Percentiles rank a stretch among this genome's conserved stretches.
These are phyloP conservation scores for Candida wancherniae DNA, from an alignment of 805 yeast species.

Conservation along the genomic window DNA sequence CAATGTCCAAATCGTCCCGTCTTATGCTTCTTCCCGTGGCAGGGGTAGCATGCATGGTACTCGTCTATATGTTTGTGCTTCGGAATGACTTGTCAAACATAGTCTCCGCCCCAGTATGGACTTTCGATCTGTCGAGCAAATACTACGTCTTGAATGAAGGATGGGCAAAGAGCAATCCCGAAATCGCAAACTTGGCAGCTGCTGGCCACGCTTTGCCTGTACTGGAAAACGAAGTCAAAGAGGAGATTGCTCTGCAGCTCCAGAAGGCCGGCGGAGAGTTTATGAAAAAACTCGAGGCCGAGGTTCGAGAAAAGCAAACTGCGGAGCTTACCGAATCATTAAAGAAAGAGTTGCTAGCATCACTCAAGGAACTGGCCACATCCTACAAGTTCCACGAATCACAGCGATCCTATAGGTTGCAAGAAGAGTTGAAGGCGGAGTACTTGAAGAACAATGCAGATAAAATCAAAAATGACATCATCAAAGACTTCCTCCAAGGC, in stretches of 20 bases:
- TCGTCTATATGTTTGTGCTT: no score
- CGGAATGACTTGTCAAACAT: no score
- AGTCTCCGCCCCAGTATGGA: constrained; percentile 6
- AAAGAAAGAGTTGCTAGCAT: constrained; percentile 1
- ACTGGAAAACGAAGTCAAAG: constrained; percentile 2
- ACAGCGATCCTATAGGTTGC: constrained; percentile 2
- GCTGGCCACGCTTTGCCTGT: constrained; percentile 1
- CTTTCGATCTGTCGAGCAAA: constrained; percentile 1
- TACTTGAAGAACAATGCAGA: constrained; percentile 7
- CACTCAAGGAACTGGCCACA: constrained; percentile 1
- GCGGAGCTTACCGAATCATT: constrained; percentile 1
- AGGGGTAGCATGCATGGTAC: no score
- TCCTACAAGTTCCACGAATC: not conserved
- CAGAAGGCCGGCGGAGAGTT: not conserved
- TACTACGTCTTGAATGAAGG: constrained; percentile 10
- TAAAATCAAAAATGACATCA: constrained; percentile 7
- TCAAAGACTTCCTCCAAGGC: constrained; percentile 5
- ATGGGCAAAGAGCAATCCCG: constrained; percentile 6
- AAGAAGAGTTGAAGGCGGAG: constrained; percentile 8
- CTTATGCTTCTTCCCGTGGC: no score
- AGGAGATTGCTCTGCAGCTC: constrained; percentile 2
- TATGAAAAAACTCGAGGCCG: constrained; percentile 4
- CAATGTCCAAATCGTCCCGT: no score
- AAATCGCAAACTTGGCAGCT: not conserved
- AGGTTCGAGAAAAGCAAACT: constrained; percentile 3